phyloP scores from a whole-genome alignment of 441 rosid species.

The Isatis lusitanica region DNA sequence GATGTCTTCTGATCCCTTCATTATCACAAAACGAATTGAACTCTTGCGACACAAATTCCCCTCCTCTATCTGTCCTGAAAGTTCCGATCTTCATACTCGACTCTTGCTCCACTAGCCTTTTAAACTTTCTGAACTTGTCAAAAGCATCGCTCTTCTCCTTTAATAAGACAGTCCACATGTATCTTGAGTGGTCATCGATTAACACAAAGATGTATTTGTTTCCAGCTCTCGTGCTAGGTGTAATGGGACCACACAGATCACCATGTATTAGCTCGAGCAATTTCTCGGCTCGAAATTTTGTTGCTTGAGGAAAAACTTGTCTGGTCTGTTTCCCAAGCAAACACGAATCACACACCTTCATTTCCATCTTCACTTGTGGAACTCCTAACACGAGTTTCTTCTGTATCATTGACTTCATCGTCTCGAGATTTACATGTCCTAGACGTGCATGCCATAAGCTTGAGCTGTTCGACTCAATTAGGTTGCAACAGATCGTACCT shows the following conservation, averaged over 20 bases:
- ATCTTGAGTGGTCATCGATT: not conserved
- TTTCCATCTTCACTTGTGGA: not conserved
- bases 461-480: too few species aligned
- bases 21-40: not conserved
- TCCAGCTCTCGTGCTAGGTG: not conserved
- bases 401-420: too few species aligned
- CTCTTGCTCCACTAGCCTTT: not conserved
- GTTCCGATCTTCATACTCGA: fast-evolving
- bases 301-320: not conserved
- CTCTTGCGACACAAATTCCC: not conserved
- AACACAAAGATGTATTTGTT: not conserved
- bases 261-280: not conserved
- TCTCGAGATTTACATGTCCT: too few species aligned
- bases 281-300: not conserved
- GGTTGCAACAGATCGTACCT: too few species aligned
- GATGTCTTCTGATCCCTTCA: not conserved
- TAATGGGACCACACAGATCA: not conserved
- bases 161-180: too few species aligned
- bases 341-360: not conserved
- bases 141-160: too few species aligned
- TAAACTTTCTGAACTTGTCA: not conserved
- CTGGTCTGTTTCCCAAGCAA: not conserved
- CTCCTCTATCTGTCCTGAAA: not conserved
- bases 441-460: too few species aligned
- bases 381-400: not conserved